phyloP scores from a whole-genome alignment of 768 basidiomycete species.

The Macrolepiota fuliginosa region DNA sequence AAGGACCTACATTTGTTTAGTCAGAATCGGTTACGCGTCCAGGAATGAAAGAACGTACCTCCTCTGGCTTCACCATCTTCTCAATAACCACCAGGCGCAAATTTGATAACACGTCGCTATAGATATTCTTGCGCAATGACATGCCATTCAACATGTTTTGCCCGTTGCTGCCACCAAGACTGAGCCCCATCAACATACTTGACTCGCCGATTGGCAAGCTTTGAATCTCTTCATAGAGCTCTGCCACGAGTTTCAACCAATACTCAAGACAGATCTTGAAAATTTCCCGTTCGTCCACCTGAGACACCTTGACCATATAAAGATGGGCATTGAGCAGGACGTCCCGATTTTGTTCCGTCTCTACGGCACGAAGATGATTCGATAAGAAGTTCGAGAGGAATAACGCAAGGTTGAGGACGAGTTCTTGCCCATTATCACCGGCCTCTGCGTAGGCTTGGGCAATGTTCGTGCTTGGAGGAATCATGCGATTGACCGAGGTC shows the following conservation, averaged over 20 bases:
- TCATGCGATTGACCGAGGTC: slow-evolving; percentile 96
- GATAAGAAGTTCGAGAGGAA: slow-evolving; percentile 97
- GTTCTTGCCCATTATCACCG: slow-evolving; percentile 91
- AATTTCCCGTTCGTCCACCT: slow-evolving; percentile 97
- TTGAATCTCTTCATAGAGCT: slow-evolving; percentile 97
- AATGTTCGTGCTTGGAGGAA: slow-evolving; percentile 93
- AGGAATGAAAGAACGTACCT: slow-evolving; percentile 50
- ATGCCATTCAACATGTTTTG: slow-evolving; percentile 72
- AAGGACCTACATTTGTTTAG: slow-evolving; percentile 60
- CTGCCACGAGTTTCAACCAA: slow-evolving; percentile 93
- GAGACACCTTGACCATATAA: slow-evolving; percentile 97
- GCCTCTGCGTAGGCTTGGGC: slow-evolving; percentile 88
- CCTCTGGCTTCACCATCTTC: slow-evolving; percentile 99
- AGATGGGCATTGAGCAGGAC: slow-evolving; percentile 94
- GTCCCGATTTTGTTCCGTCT: slow-evolving; percentile 86
- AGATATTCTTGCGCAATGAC: slow-evolving; percentile 89
- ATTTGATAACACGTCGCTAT: slow-evolving; percentile 93
- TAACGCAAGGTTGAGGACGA: slow-evolving; percentile 95
- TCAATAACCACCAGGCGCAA: slow-evolving; percentile 95
- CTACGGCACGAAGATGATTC: slow-evolving; percentile 90
- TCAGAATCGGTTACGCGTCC: not conserved
- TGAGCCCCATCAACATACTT: slow-evolving; percentile 85
- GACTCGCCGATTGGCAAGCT: slow-evolving; percentile 85
- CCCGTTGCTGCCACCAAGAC: slow-evolving; percentile 66
- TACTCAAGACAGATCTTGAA: slow-evolving; percentile 99